Percentiles rank a stretch among this genome's conserved stretches.
Evolutionary conservation across 257 asterid species (phyloP).

Genomic region (Catharanthus roseus): DNA sequence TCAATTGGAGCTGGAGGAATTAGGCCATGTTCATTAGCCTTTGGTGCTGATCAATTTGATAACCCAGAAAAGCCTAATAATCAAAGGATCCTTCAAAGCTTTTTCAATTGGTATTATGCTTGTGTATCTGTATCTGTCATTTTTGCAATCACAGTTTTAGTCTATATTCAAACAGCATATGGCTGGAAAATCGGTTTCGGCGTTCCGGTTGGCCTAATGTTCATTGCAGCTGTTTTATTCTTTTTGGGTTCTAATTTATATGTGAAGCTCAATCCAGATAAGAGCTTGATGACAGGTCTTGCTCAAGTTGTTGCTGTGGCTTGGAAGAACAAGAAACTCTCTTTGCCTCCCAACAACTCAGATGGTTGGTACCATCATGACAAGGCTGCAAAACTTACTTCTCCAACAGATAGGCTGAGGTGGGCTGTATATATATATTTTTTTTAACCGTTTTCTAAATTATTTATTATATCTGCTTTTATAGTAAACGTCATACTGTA

Average conservation of each 20-base stretch:
- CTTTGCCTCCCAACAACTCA: slow-evolving; percentile 16
- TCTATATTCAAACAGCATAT: slow-evolving; percentile 42
- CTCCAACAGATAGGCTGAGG: slow-evolving; percentile 46
- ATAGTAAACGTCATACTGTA: too few relatives aligned
- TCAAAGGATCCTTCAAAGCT: slow-evolving; percentile 45
- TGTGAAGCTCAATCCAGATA: slow-evolving; percentile 35
- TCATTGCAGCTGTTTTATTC: slow-evolving; percentile 36
- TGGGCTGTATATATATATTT: too few relatives aligned
- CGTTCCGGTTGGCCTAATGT: slow-evolving; percentile 52
- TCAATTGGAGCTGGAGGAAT: slow-evolving; percentile 71
- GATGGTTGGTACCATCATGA: slow-evolving; percentile 27
- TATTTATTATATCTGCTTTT: too few relatives aligned
- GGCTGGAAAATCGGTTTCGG: slow-evolving; percentile 74
- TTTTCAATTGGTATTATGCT: slow-evolving; percentile 68
- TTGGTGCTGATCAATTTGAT: slow-evolving; percentile 79
- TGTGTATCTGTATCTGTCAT: slow-evolving; percentile 46
- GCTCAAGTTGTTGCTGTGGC: slow-evolving; percentile 39
- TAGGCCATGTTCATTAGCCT: slow-evolving; percentile 69
- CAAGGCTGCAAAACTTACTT: slow-evolving; percentile 26
- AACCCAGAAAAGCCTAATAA: slow-evolving; percentile 46
- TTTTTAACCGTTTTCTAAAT: too few relatives aligned
- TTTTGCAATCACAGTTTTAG: slow-evolving; percentile 45
- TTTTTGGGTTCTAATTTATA: slow-evolving; percentile 46
- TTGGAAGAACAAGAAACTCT: slow-evolving; percentile 44
- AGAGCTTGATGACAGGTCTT: slow-evolving; percentile 54